These are phyloP conservation scores for Dichotomopilus funicola DNA, from an alignment of 2,329 filamentous ascomycete species.

Conservation along the genomic window DNA sequence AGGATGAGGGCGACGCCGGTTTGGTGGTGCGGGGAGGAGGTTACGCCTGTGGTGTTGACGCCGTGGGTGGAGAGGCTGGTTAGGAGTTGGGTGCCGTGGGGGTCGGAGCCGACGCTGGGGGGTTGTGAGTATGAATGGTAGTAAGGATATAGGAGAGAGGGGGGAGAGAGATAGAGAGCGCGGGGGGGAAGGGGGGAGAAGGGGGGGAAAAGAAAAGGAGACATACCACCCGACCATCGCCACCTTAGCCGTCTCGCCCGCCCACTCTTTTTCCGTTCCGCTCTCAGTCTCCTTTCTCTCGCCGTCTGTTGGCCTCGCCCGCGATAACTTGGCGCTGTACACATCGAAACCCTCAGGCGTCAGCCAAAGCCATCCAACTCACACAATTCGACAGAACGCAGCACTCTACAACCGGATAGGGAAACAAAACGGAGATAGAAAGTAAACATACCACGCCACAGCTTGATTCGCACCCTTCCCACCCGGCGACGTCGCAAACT, in stretches of 20 bases:
- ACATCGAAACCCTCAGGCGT: background rate
- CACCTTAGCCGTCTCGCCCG: conserved; percentile 36
- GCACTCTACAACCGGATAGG: background rate
- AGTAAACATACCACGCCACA: conserved; percentile 55
- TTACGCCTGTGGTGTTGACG: conserved; percentile 41
- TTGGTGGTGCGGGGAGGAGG: conserved; percentile 36
- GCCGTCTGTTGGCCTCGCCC: background rate
- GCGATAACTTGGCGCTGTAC: background rate
- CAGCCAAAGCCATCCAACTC: background rate
- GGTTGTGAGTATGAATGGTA: too few relatives aligned
- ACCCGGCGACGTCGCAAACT: conserved; percentile 74
- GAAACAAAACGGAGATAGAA: background rate
- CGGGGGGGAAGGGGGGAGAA: too few relatives aligned
- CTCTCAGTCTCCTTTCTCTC: too few relatives aligned
- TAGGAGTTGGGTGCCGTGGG: conserved; percentile 56
- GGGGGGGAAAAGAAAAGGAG: too few relatives aligned
- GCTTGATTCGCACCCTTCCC: conserved; percentile 97
- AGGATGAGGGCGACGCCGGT: conserved; percentile 71
- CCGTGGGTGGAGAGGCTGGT: conserved; percentile 53
- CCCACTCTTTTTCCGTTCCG: background rate
- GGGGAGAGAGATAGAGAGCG: background rate
- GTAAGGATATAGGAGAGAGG: background rate
- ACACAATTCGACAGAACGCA: background rate
- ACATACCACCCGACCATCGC: conserved; percentile 60
- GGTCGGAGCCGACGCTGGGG: conserved; percentile 55